Conservation (phyloP, 768 basidiomycete species). For the Tephrocybe sp. region DNA sequence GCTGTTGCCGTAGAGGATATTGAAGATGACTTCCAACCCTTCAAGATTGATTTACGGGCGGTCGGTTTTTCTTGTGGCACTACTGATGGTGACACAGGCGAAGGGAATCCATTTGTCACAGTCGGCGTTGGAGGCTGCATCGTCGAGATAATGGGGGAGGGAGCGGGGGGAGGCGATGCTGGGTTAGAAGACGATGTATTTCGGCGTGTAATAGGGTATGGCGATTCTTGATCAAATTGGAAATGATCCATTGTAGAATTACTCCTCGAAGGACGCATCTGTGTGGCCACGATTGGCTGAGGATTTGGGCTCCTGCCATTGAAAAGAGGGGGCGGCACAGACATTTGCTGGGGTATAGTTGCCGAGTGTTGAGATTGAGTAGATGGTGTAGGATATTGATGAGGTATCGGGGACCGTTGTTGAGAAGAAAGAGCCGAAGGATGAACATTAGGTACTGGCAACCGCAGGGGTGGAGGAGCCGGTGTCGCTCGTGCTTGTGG, state of each 20-base stretch:
- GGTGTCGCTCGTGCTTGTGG: background rate
- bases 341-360: slow-evolving; percentile 11
- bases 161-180: slow-evolving; percentile 29
- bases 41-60: slow-evolving; percentile 71
- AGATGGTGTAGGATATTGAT: background rate
- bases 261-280: slow-evolving; percentile 37
- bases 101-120: slow-evolving; percentile 5
- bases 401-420: slow-evolving; percentile 3
- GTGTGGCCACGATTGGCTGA: slow-evolving; percentile 40
- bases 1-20: slow-evolving; percentile 31
- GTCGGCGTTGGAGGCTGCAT: slow-evolving; percentile 17
- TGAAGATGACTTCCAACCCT: slow-evolving; percentile 57
- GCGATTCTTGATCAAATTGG: slow-evolving; percentile 74
- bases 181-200: slow-evolving; percentile 23
- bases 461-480: slow-evolving; percentile 1
- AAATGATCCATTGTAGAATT: slow-evolving; percentile 43
- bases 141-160: slow-evolving; percentile 22
- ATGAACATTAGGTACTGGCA: slow-evolving; percentile 7
- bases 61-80: slow-evolving; percentile 37
- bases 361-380: slow-evolving; percentile 3
- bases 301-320: slow-evolving; percentile 19
- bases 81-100: slow-evolving; percentile 25
- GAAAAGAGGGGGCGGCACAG: slow-evolving; percentile 14
- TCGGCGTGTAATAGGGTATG: slow-evolving; percentile 52
- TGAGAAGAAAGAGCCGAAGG: background rate